A percentile compares a stretch with the other conserved stretches of the same genome.
Conservation (phyloP, 2,329 filamentous ascomycete species). For the Leptographium radiaticola region DNA sequence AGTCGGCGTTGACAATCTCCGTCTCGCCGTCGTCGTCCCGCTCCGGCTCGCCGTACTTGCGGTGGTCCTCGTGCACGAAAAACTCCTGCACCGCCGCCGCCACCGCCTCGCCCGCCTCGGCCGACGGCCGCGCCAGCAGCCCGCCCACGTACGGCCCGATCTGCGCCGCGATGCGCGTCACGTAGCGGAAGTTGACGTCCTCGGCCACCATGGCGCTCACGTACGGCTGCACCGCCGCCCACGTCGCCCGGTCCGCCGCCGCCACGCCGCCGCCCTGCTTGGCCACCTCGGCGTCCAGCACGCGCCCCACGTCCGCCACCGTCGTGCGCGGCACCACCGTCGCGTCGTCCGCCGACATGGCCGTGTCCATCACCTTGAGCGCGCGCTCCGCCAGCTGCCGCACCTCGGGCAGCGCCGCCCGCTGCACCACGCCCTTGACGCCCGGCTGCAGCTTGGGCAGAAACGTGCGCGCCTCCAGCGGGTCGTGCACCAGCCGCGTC, state of each 20-base stretch:
- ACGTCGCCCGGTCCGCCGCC: conserved; percentile 47
- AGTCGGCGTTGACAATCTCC: conserved; percentile 95
- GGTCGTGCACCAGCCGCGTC: conserved; percentile 93
- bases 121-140: conserved; percentile 49
- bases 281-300: conserved; percentile 66
- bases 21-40: conserved; percentile 85
- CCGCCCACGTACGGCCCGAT: conserved; percentile 65
- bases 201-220: conserved; percentile 76
- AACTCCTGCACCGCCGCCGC: conserved; percentile 62
- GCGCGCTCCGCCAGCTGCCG: conserved; percentile 78
- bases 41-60: conserved; percentile 71
- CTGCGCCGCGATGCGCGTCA: conserved; percentile 55
- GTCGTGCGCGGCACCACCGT: conserved; percentile 52
- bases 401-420: conserved; percentile 88
- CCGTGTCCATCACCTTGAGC: conserved; percentile 77
- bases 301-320: conserved; percentile 58
- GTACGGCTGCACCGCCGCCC: conserved; percentile 58
- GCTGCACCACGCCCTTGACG: conserved; percentile 76
- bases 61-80: conserved; percentile 74
- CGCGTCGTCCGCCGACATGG: conserved; percentile 63
- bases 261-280: conserved; percentile 40
- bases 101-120: conserved; percentile 45
- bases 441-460: conserved; percentile 88
- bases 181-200: conserved; percentile 70
- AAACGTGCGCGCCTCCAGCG: conserved; percentile 88